Evolutionary conservation across 768 basidiomycete genomes (phyloP), one percentile per base, ranked within the genome.

Genomic region (Termitomyces sp.): DNA sequence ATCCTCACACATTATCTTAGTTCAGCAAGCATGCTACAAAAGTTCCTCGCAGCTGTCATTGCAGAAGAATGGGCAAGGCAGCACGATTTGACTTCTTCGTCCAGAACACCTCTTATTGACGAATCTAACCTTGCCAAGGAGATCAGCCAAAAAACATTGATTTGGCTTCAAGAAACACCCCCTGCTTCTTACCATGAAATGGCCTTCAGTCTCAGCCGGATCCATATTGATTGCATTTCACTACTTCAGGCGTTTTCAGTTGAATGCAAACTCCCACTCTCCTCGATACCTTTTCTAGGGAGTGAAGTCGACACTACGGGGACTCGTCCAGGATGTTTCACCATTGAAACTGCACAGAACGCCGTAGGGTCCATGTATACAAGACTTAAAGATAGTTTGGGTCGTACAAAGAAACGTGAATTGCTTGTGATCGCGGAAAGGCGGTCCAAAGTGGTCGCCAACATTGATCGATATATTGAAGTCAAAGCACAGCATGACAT

Each of bases 111-210:
- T 44, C 77, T 91, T 49, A 77, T 84, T 22, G 81, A 88, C 51
- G 68, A 66, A 34, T 86, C 85, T 13, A 69, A 78, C 16, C 77
- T 91, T 55, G 89, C 87, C 2, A 76, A 80, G 61, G 83, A 88
- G 18, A 77, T 98, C 52, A 86, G 86, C 57, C 64, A 73, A n/a
- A 87, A 81, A 67, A 84, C 88, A 13, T 77, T 94, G 33, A 67
- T 74, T 12, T 88, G 86, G 78, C 81, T 98, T 39, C 93, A 94
- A 73, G 81, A 77, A 31, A 76, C 82, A 0, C 82, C 89, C 6
- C 93, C 93, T 3, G 72, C 84, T 1, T 87, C 89, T 0, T 97
- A 97, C 70, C 87, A 93, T 74, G 96, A 99, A 75, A 93, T 95
- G 89, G 82, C 86, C 2, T 83, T 87, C 64, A 81, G 87, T 22